Evolutionary conservation across 768 basidiomycete species (phyloP).

Genomic region (Boletus bicolor): DNA sequence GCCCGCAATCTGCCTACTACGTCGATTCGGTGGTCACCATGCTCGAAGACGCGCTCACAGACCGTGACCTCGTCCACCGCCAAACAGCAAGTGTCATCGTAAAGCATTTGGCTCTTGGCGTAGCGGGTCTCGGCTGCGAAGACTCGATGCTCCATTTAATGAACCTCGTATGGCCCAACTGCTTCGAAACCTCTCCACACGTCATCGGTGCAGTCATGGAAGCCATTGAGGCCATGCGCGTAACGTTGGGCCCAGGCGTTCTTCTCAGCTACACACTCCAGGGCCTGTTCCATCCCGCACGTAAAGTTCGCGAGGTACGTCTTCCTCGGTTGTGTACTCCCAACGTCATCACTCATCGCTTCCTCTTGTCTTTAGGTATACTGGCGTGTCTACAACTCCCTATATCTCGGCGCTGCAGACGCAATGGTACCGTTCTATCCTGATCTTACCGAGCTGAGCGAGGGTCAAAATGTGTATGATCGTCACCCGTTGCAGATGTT

Average conservation of each 20-base stretch:
- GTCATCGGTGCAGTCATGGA: slow-evolving; percentile 99
- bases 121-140: slow-evolving; percentile 95
- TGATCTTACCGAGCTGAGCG: slow-evolving; percentile 83
- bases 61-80: slow-evolving; percentile 96
- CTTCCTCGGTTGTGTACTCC: not conserved
- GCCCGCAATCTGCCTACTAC: slow-evolving; percentile 94
- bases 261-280: slow-evolving; percentile 90
- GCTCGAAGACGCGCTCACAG: slow-evolving; percentile 97
- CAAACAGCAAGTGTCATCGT: slow-evolving; percentile 98
- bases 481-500: slow-evolving; percentile 83
- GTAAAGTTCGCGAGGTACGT: slow-evolving; percentile 91
- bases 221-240: slow-evolving; percentile 95
- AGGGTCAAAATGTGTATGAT: slow-evolving; percentile 87
- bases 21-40: slow-evolving; percentile 96
- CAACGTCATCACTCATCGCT: not conserved
- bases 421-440: slow-evolving; percentile 96
- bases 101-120: slow-evolving; percentile 95
- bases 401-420: slow-evolving; percentile 89
- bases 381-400: slow-evolving; percentile 93
- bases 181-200: slow-evolving; percentile 97
- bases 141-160: slow-evolving; percentile 97
- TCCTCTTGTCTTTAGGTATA: slow-evolving; percentile 49
- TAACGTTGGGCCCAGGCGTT: slow-evolving; percentile 91
- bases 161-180: slow-evolving; percentile 99
- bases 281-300: slow-evolving; percentile 94